Base-by-base conservation (phyloP, 495 filamentous ascomycete genomes). In the Penicillium psychrofluorescens region DNA sequence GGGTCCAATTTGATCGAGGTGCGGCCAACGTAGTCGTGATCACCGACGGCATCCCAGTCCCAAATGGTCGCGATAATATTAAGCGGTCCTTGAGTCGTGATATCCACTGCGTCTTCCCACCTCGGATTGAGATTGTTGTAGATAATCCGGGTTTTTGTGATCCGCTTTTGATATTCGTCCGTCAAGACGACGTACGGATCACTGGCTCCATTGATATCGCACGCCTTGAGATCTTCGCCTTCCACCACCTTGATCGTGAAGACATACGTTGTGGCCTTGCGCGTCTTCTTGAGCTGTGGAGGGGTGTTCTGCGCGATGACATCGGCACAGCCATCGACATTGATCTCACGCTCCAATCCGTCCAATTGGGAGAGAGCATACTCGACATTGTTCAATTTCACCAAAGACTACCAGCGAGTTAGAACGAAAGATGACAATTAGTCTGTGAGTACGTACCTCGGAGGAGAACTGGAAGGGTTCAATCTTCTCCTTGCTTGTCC, bases 201-300 rank as follows among this genome's bases (percentile, higher is more conserved):
- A 61, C 91, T 96, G 45, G 81, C 77, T 41, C 94, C 94, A 53
- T 84, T 89, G 47, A 95, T 86, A 66, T 99, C 94, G 56, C 95
- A 97, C 11, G 94, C 90, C 61, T 95, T 97, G 49, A 99, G 66
- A 53, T 97, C 94, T 64, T 99, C 94, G n/a, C 86, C 94, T 56
- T 99, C 94, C 28, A 99, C 89, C 39, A 99, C 88, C 70, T 99
- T 99, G 64, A 97, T 90, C 1, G 94, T 97, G 62, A 99, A 99
- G 38, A 97, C 88, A 57, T 95, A 96, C 44, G 90, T 92, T 28
- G 79, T 83, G 5, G 72, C 68, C 51, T 75, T 81, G 55, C 80
- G 79, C 27, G 77, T 61, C 47, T 74, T 78, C 42, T 69, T 69
- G 9, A 71, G 56, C 46, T 74, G 62, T 0, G 82, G 77, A 27